phyloP scores from a whole-genome alignment of 441 rosid species.

The Bocquillonia castaneifolia region DNA sequence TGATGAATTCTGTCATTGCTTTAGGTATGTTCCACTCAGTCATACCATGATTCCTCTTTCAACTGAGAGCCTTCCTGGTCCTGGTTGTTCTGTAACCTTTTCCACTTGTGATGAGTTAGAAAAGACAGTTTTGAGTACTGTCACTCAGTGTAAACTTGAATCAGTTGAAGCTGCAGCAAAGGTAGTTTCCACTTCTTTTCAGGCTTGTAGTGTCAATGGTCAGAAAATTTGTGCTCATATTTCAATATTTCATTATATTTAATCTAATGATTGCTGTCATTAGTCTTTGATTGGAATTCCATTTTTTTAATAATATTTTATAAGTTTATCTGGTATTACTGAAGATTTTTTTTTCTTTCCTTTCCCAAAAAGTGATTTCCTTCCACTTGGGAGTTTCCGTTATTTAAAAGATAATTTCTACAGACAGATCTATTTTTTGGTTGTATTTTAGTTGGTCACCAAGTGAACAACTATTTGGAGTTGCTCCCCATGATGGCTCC shows the following conservation, averaged over 20 bases:
- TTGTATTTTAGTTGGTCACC: not conserved
- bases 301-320: not conserved
- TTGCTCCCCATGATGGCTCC: not conserved
- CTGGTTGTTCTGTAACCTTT: constrained; percentile 51
- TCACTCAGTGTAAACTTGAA: constrained; percentile 58
- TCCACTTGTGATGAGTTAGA: constrained; percentile 49
- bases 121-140: constrained; percentile 53
- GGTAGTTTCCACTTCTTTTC: constrained; percentile 34
- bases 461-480: not conserved
- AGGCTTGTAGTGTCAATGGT: not conserved
- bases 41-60: constrained; percentile 41
- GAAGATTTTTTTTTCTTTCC: not conserved
- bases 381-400: not conserved
- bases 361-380: not conserved
- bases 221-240: not conserved
- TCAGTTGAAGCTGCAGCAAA: constrained; percentile 71
- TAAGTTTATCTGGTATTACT: not conserved
- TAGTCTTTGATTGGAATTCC: not conserved
- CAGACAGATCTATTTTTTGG: not conserved
- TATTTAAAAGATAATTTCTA: not conserved
- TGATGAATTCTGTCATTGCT: constrained; percentile 28
- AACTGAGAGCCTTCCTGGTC: constrained; percentile 30
- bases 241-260: not conserved
- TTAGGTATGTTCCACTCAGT: constrained; percentile 77
- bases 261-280: not conserved